phyloP scores from a whole-genome alignment of 805 yeast genomes.

The Diddensiella caesifluorescens region DNA sequence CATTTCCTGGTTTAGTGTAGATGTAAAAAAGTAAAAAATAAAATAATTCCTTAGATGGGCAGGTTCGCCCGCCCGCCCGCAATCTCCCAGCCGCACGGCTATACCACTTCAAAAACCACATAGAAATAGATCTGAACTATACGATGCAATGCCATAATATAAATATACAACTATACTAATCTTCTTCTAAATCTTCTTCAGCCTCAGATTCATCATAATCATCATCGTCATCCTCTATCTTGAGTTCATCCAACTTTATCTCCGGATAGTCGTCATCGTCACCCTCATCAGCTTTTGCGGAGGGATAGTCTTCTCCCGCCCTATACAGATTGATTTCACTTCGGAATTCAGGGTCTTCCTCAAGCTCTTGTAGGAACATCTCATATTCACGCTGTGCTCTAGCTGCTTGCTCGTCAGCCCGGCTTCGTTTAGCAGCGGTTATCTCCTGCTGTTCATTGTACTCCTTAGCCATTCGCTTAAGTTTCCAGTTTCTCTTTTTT shows the following conservation, averaged over 20 bases:
- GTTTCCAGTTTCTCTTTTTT: slow-evolving; percentile 27
- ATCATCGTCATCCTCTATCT: slow-evolving; percentile 9
- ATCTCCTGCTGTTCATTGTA: slow-evolving; percentile 60
- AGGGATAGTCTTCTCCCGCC: slow-evolving; percentile 27
- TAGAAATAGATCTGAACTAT: slow-evolving; percentile 1
- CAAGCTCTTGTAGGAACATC: slow-evolving; percentile 24
- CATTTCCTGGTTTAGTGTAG: too few species aligned
- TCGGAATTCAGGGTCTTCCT: slow-evolving; percentile 38
- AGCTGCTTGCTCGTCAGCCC: slow-evolving; percentile 84
- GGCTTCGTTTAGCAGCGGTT: slow-evolving; percentile 76
- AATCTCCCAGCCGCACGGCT: too few species aligned
- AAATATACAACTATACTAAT: not conserved
- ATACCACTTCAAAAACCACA: too few species aligned
- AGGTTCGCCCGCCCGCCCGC: too few species aligned
- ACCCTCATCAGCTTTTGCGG: slow-evolving; percentile 9
- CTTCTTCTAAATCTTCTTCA: slow-evolving; percentile 1
- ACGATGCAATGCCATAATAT: not conserved
- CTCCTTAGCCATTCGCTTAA: slow-evolving; percentile 97
- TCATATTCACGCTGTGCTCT: slow-evolving; percentile 41
- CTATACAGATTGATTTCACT: slow-evolving; percentile 67
- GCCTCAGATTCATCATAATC: slow-evolving; percentile 9
- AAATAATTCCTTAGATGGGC: too few species aligned
- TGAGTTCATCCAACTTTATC: slow-evolving; percentile 14
- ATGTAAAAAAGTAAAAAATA: too few species aligned
- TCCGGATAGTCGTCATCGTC: slow-evolving; percentile 18